Conservation (phyloP, 2,329 filamentous ascomycete species). For the Akanthomyces dipterigenus region DNA sequence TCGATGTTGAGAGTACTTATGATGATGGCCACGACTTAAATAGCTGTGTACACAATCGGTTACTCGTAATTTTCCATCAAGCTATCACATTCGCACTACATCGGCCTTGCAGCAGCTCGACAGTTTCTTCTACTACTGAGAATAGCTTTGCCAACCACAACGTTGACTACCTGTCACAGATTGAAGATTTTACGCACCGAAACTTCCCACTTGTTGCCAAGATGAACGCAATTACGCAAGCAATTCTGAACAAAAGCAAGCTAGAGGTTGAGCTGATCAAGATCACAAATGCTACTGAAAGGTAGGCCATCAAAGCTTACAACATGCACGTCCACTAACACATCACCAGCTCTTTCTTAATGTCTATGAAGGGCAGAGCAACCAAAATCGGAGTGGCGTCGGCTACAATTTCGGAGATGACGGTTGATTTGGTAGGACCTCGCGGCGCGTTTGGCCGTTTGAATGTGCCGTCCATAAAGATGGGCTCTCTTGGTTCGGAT, state of each 20-base stretch:
- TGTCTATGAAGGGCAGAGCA: slow-evolving; percentile 1
- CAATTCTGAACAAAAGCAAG: slow-evolving; percentile 3
- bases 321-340: background rate
- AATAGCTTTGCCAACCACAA: background rate
- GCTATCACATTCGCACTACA: background rate
- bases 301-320: background rate
- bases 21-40: background rate
- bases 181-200: background rate
- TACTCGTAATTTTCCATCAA: too few species aligned
- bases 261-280: slow-evolving; percentile 1
- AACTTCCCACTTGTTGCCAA: background rate
- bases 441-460: slow-evolving; percentile 4
- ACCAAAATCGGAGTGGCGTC: slow-evolving; percentile 7
- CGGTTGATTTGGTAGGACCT: slow-evolving; percentile 9
- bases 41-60: background rate
- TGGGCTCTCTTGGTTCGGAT: slow-evolving; percentile 7
- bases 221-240: slow-evolving; percentile 6
- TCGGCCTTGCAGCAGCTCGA: background rate
- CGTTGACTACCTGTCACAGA: too few species aligned
- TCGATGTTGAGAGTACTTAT: background rate
- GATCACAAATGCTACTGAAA: slow-evolving; percentile 5
- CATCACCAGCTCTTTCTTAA: background rate
- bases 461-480: slow-evolving; percentile 6
- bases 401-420: slow-evolving; percentile 5
- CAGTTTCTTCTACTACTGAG: background rate